phyloP scores from a whole-genome alignment of 202 grass and related monocot species.

The Bolboschoenoplectus hybrid region DNA sequence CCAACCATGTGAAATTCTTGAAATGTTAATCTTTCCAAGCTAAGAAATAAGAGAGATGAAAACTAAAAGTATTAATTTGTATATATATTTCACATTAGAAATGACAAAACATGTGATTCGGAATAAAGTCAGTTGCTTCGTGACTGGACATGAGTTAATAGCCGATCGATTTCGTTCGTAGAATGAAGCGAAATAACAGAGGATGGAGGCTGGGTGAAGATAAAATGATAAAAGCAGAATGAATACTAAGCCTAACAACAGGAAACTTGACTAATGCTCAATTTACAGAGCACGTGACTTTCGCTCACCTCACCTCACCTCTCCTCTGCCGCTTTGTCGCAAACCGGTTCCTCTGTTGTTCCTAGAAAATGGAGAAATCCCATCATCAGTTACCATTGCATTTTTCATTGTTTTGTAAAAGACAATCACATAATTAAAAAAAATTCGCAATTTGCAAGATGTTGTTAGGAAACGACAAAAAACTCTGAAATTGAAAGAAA shows the following conservation, averaged over 20 bases:
- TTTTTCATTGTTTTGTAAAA: background rate
- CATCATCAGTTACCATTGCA: background rate
- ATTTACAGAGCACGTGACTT: constrained; percentile 17
- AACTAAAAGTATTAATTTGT: background rate
- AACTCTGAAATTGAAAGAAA: too few relatives aligned
- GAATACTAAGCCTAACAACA: constrained; percentile 16
- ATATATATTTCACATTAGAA: background rate
- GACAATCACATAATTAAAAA: background rate
- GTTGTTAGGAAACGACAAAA: too few relatives aligned
- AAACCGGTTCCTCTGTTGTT: background rate
- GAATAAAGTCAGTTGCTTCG: background rate
- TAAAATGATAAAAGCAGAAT: background rate
- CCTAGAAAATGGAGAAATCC: constrained; percentile 5
- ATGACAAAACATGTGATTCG: background rate
- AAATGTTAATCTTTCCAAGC: background rate
- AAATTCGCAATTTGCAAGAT: background rate
- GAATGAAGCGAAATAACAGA: constrained; percentile 30
- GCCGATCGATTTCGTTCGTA: background rate
- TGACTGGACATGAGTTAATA: background rate
- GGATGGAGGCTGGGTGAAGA: background rate
- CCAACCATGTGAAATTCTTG: background rate
- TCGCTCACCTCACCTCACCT: background rate
- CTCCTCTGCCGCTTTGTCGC: background rate
- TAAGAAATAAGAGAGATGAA: background rate
- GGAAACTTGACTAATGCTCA: constrained; percentile 10